These are phyloP conservation scores for Castanospermum australe DNA, from an alignment of 306 rosid genomes.

Conservation along the genomic window DNA sequence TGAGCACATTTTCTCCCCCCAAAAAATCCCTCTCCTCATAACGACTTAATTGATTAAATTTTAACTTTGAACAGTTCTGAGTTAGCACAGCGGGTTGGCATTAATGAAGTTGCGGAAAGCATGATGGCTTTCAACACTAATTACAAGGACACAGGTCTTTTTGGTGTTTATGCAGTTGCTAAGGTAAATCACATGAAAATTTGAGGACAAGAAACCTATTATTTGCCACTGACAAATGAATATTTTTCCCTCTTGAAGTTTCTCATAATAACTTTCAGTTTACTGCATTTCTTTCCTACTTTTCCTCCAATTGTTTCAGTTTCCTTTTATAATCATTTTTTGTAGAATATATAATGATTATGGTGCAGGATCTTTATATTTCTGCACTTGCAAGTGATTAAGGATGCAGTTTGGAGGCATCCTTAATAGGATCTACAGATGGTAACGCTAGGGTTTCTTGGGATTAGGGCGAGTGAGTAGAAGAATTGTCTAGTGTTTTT, in stretches of 20 bases:
- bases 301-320: background rate
- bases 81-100: constrained; percentile 74
- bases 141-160: constrained; percentile 89
- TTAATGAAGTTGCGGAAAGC: constrained; percentile 81
- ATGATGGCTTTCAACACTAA: constrained; percentile 95
- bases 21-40: background rate
- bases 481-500: no score
- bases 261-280: background rate
- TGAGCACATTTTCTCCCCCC: background rate
- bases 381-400: background rate
- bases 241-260: background rate
- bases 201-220: background rate
- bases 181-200: constrained; percentile 48
- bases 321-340: background rate
- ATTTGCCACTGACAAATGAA: background rate
- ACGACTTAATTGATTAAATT: constrained; percentile 14
- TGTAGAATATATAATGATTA: background rate
- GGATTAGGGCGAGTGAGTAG: background rate
- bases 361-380: background rate
- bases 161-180: constrained; percentile 87
- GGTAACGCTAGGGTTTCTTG: background rate
- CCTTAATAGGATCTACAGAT: background rate
- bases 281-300: background rate
- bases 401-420: background rate
- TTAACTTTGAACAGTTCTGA: constrained; percentile 59